A percentile compares a stretch with the other conserved stretches of the same genome.
Evolutionary conservation across 495 filamentous ascomycete species (phyloP).

Genomic region (Physcia stellaris): DNA sequence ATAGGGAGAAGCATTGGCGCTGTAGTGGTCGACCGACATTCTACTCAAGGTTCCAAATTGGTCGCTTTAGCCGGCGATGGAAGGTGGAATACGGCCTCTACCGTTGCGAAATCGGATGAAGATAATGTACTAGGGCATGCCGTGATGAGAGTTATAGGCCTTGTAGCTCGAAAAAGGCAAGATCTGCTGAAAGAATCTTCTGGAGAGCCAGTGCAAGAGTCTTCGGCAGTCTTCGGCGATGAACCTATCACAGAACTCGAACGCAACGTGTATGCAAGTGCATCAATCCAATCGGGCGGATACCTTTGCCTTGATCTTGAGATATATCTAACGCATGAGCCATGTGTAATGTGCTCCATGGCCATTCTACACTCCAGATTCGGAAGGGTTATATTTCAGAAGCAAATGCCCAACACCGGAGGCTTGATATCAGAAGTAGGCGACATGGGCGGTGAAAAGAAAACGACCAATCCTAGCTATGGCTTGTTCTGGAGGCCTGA

Average conservation of each 20-base stretch:
- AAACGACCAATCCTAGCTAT: slow-evolving; percentile 38
- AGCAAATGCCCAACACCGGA: slow-evolving; percentile 44
- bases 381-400: slow-evolving; percentile 62
- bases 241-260: slow-evolving; percentile 28
- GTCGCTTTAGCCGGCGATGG: slow-evolving; percentile 69
- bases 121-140: slow-evolving; percentile 75
- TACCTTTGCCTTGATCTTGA: slow-evolving; percentile 89
- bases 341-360: slow-evolving; percentile 94
- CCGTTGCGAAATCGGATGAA: slow-evolving; percentile 18
- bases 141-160: slow-evolving; percentile 72
- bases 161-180: slow-evolving; percentile 54
- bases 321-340: slow-evolving; percentile 85
- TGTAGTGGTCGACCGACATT: slow-evolving; percentile 52
- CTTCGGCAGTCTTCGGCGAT: slow-evolving; percentile 1
- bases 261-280: slow-evolving; percentile 16
- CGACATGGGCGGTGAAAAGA: slow-evolving; percentile 14
- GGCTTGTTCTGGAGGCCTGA: slow-evolving; percentile 88
- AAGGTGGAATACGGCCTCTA: slow-evolving; percentile 33
- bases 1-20: slow-evolving; percentile 62
- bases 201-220: background rate
- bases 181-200: slow-evolving; percentile 2
- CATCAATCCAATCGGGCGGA: slow-evolving; percentile 37
- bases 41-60: slow-evolving; percentile 24
- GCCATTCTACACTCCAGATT: slow-evolving; percentile 86
- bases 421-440: slow-evolving; percentile 30